phyloP scores from a whole-genome alignment of 352 stramenopile species.

The Phytophthora idaei region DNA sequence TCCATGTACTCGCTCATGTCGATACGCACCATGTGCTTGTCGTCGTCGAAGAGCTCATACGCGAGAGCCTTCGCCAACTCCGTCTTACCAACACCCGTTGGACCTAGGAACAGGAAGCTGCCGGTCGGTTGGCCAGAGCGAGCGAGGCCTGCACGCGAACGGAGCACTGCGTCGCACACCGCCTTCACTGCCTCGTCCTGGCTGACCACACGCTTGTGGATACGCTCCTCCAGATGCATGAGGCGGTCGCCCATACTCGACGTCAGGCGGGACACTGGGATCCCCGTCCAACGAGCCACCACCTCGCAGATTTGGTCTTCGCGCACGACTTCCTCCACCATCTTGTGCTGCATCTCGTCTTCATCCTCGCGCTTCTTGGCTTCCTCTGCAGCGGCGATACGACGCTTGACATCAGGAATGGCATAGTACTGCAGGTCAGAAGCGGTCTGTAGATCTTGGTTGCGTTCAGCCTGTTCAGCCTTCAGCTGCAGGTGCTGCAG shows the following conservation, averaged over 20 bases:
- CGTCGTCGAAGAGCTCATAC: conserved; percentile 94
- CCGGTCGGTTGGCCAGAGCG: conserved; percentile 90
- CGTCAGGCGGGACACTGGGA: conserved; percentile 87
- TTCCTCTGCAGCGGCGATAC: conserved; percentile 80
- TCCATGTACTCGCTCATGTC: conserved; percentile 99
- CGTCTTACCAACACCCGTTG: conserved; percentile 96
- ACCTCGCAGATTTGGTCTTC: conserved; percentile 91
- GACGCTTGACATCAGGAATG: conserved; percentile 92
- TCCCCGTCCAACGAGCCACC: conserved; percentile 90
- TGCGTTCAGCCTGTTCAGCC: conserved; percentile 93
- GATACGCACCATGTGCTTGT: conserved; percentile 95
- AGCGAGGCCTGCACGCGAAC: conserved; percentile 91
- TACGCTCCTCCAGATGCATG: conserved; percentile 79
- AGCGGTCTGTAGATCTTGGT: conserved; percentile 94
- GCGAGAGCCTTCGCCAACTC: conserved; percentile 95
- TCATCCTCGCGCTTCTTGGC: conserved; percentile 74
- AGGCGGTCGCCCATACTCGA: conserved; percentile 80
- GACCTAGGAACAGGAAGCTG: conserved; percentile 96
- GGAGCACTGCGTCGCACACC: conserved; percentile 92
- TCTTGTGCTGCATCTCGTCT: conserved; percentile 57
- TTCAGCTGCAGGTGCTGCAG: conserved; percentile 93
- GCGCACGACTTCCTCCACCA: conserved; percentile 88
- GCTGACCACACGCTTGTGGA: conserved; percentile 93
- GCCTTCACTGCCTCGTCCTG: conserved; percentile 93
- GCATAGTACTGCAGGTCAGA: conserved; percentile 97